Evolutionary conservation across 23 red algal species (phyloP).

Genomic region (Gracilaria caudata): DNA sequence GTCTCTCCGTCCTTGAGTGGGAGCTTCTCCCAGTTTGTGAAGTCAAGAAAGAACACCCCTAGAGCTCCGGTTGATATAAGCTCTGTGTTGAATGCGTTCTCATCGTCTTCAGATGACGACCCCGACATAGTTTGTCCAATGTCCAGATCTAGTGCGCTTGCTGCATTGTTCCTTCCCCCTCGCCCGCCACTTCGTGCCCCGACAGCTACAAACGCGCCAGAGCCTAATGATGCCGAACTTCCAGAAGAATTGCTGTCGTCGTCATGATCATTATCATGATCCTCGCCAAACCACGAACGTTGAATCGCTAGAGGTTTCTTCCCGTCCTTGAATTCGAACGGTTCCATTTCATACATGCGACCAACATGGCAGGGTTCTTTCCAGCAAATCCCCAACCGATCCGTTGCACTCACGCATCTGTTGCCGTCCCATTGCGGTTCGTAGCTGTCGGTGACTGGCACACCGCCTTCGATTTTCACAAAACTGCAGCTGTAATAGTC

Average conservation of each 20-base stretch:
- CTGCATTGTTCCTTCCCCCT: neutral
- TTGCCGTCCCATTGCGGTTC: conserved; percentile 56
- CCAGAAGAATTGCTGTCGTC: neutral
- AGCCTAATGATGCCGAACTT: conserved; percentile 27
- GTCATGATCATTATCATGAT: neutral
- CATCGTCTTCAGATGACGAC: neutral
- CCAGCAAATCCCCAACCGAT: conserved; percentile 53
- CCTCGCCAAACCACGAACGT: conserved; percentile 22
- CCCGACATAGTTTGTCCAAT: neutral
- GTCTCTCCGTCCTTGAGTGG: conserved; percentile 32
- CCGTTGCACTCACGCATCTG: conserved; percentile 30
- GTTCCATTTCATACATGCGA: conserved; percentile 41
- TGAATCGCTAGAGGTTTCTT: conserved; percentile 19
- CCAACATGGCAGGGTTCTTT: conserved; percentile 54
- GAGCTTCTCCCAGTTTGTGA: conserved; percentile 40
- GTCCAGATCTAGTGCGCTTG: conserved; percentile 8
- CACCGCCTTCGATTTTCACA: conserved; percentile 55
- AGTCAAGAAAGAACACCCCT: conserved; percentile 58
- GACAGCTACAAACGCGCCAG: conserved; percentile 11
- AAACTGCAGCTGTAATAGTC: conserved; percentile 75
- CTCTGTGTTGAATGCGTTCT: conserved; percentile 31
- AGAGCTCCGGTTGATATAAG: conserved; percentile 31
- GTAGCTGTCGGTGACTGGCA: conserved; percentile 41
- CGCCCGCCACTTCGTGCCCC: conserved; percentile 15
- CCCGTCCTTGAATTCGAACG: conserved; percentile 41